Percentiles rank a stretch among this genome's conserved stretches.
phyloP scores from a whole-genome alignment of 78 protist species.

The Neovahlkampfia damariscottae region DNA sequence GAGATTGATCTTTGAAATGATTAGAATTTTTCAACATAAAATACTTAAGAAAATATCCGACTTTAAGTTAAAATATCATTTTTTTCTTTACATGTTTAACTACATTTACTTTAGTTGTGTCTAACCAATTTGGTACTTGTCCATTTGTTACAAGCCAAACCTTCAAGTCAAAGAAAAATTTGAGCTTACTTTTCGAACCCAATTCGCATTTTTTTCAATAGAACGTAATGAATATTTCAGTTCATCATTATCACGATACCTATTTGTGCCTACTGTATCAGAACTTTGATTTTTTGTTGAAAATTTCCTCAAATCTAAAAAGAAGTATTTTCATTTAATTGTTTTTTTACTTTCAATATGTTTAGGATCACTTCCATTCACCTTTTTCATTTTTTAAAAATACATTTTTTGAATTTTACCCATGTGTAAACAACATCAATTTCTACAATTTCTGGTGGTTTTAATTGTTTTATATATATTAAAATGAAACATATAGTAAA shows the following conservation, averaged over 20 bases:
- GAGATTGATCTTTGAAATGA: conserved; percentile 53
- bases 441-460: too few relatives aligned
- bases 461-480: too few relatives aligned
- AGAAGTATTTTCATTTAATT: not conserved
- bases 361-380: too few relatives aligned
- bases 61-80: not conserved
- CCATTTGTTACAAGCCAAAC: conserved; percentile 86
- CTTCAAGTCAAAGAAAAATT: too few relatives aligned
- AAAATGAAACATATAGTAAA: too few relatives aligned
- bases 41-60: not conserved
- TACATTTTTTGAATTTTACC: too few relatives aligned
- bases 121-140: conserved; percentile 90
- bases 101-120: conserved; percentile 54
- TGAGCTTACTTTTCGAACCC: conserved; percentile 82
- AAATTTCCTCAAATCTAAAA: too few relatives aligned
- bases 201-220: conserved; percentile 74
- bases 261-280: not conserved
- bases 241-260: conserved; percentile 77
- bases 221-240: conserved; percentile 82
- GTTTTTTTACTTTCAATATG: too few relatives aligned
- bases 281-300: not conserved
- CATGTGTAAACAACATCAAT: too few relatives aligned
- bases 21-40: conserved; percentile 58
- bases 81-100: not conserved
- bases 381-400: too few relatives aligned